These are phyloP conservation scores for Fragilariopsis cylindrus DNA, from an alignment of 108 stramenopile species.

Conservation along the genomic window DNA sequence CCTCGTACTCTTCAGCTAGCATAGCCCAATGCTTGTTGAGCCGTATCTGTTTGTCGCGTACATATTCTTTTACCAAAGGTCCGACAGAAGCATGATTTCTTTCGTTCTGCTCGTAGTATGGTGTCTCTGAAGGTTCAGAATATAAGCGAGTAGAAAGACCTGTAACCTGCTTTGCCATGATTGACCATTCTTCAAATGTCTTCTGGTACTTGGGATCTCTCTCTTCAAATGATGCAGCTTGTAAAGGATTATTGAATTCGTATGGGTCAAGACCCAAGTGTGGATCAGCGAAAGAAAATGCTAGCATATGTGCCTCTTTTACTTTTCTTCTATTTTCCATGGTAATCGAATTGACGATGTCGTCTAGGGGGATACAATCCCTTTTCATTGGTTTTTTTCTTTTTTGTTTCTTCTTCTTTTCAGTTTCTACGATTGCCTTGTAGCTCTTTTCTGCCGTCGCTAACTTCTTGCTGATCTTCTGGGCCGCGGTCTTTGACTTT, in stretches of 20 bases:
- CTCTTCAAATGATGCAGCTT: not conserved
- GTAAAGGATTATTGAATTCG: constrained; percentile 14
- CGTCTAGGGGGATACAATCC: constrained; percentile 9
- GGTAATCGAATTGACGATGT: constrained; percentile 48
- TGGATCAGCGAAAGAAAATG: constrained; percentile 37
- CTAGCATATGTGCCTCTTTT: constrained; percentile 54
- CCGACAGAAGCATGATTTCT: constrained; percentile 47
- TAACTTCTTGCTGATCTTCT: constrained; percentile 31
- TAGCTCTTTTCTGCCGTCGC: constrained; percentile 34
- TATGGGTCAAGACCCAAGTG: constrained; percentile 14
- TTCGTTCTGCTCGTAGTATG: constrained; percentile 59
- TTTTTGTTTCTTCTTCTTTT: constrained; percentile 31
- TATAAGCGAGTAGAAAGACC: constrained; percentile 74
- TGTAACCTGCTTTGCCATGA: constrained; percentile 65
- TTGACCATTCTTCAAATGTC: constrained; percentile 60
- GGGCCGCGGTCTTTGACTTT: constrained; percentile 15
- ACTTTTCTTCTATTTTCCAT: constrained; percentile 62
- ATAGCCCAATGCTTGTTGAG: constrained; percentile 57
- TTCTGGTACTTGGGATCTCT: constrained; percentile 42
- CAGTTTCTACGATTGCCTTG: constrained; percentile 41
- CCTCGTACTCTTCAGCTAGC: constrained; percentile 76
- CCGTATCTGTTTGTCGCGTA: constrained; percentile 57
- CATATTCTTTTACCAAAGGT: constrained; percentile 63
- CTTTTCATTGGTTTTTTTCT: constrained; percentile 26
- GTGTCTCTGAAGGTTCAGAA: constrained; percentile 66